Base-by-base conservation (phyloP, 495 filamentous ascomycete species). In the Lindgomyces ingoldianus region DNA sequence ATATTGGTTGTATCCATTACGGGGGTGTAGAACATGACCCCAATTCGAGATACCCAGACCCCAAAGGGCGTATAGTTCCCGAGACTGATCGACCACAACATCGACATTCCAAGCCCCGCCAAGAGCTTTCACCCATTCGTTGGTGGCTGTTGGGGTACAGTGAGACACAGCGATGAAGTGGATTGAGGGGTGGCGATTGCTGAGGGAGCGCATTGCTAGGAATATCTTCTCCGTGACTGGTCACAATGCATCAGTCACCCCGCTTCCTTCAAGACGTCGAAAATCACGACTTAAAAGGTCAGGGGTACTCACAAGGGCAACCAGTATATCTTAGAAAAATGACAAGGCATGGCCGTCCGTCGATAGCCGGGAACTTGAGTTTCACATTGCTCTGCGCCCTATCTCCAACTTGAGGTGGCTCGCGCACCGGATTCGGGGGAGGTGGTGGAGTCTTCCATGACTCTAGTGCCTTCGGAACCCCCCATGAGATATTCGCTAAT, bases 11-110 rank as follows among this genome's bases (percentile, higher is more conserved):
- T 61, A 61, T 0, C 64, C 64, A 27, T 67, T 67, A 0, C 64
- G 57, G 1, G 64, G 64, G 52, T 67, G 39, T n/a, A 67, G 44
- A 26, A 67, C 22, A 39, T 67, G 64, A 0, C 64, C 64, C 64
- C 64, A 67, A 36, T 67, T 67, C 36, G 64, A 67, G 22, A 67
- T 61, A 21, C 57, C 64, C 14, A 67, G 48, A 12, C 64, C 64
- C 64, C 64, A 67, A 1, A 61, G 26, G 19, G 64, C 64, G 30
- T 67, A 67, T 19, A 67, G 45, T 26, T 61, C 57, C 0, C 64
- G 64, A 2, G 25, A 50, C 27, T 67, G 57, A 33, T 67, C 64
- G 16, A 67, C 57, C 0, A 62, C 57, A 16, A 67, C 52, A 24
- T 61, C 57, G 22, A 67, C 30, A 26, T 67, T 67, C 64, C 62